Percentiles rank a stretch among this genome's conserved stretches.
Conservation (phyloP, 345 rosid species). For the Dimocarpus longan region DNA sequence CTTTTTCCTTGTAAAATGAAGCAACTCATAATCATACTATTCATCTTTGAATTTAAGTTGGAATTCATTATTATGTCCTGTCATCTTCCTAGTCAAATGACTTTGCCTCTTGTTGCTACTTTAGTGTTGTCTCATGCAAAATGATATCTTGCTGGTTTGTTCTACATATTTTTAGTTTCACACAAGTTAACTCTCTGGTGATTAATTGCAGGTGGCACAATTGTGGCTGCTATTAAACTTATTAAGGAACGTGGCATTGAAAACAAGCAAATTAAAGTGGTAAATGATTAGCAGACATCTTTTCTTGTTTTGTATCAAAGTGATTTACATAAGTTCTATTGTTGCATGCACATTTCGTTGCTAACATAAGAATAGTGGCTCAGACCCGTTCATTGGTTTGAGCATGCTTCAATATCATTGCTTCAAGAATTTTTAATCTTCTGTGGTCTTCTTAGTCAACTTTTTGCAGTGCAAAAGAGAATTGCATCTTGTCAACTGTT, state of each 20-base stretch:
- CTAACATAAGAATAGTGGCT: not conserved
- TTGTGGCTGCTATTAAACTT: slow-evolving; percentile 74
- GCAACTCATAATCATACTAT: not conserved
- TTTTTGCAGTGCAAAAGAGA: not conserved
- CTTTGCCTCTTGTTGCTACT: not conserved
- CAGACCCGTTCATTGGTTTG: not conserved
- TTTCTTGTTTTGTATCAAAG: not conserved
- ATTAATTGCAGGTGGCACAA: slow-evolving; percentile 70
- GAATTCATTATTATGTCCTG: not conserved
- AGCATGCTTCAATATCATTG: not conserved
- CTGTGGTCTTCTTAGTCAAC: not conserved
- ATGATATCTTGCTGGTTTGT: slow-evolving; percentile 6
- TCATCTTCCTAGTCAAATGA: not conserved
- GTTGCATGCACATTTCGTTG: not conserved
- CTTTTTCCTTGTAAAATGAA: not conserved
- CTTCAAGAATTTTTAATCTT: not conserved
- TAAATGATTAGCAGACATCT: slow-evolving; percentile 29
- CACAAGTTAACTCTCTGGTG: slow-evolving; percentile 7
- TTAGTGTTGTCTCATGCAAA: not conserved
- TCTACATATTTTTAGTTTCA: not conserved
- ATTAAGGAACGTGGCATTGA: slow-evolving; percentile 69
- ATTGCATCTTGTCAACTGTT: not conserved
- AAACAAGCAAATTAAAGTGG: slow-evolving; percentile 89
- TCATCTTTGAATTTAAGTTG: not conserved
- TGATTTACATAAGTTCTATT: not conserved